These are phyloP conservation scores for Apiotrichum sp. DNA, from an alignment of 1,284 basidiomycete species.

Conservation along the genomic window DNA sequence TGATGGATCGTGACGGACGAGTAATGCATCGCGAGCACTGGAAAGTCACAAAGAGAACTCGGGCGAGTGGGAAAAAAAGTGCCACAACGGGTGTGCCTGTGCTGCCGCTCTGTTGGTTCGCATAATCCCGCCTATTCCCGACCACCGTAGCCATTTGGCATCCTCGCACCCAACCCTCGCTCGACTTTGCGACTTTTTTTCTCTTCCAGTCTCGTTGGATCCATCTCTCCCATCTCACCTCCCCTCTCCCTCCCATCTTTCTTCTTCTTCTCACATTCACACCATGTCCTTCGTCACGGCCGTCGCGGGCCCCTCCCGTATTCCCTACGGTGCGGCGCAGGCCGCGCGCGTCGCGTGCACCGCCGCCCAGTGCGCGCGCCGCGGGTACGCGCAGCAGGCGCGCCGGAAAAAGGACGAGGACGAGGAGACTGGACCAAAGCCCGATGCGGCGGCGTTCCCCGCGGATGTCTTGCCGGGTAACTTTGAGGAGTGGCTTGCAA, in stretches of 20 bases:
- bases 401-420: background rate
- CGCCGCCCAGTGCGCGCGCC: background rate
- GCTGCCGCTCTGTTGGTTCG: background rate
- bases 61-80: constrained; percentile 14
- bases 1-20: background rate
- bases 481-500: constrained; percentile 1
- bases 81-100: constrained; percentile 7
- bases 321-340: constrained; percentile 6
- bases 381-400: background rate
- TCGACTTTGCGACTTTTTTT: background rate
- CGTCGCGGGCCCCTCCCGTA: constrained; percentile 24
- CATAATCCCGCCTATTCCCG: constrained; percentile 3
- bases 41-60: too few species aligned
- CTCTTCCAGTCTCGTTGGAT: background rate
- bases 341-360: background rate
- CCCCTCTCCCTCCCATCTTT: background rate
- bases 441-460: background rate
- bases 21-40: background rate
- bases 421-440: background rate
- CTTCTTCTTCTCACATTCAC: background rate
- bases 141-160: background rate
- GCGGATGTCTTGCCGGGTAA: background rate
- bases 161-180: background rate
- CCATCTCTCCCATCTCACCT: background rate
- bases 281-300: constrained; percentile 3